Evolutionary conservation across 345 rosid genomes (phyloP).

Genomic region (Lepidium africanum): DNA sequence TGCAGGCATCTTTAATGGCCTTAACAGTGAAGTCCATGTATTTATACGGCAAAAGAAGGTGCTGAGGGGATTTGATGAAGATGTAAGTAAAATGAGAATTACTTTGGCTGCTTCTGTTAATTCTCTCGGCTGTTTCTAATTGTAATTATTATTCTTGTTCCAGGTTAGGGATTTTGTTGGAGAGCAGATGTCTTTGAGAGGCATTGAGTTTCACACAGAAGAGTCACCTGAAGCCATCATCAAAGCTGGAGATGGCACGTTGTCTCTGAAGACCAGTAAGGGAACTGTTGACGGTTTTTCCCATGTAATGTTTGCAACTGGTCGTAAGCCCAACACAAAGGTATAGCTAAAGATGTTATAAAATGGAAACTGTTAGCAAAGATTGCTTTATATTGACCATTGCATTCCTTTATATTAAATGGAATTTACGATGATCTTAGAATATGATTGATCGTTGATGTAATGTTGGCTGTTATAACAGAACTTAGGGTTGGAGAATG

Average conservation of each 20-base stretch:
- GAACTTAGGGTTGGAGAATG: slow-evolving; percentile 82
- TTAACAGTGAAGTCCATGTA: slow-evolving; percentile 77
- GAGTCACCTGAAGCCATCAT: slow-evolving; percentile 81
- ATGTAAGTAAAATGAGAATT: slow-evolving; percentile 35
- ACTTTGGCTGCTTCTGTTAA: background rate
- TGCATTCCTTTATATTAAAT: background rate
- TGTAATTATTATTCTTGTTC: background rate
- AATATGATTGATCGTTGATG: slow-evolving; percentile 13
- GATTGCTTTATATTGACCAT: background rate
- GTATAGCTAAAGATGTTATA: slow-evolving; percentile 28
- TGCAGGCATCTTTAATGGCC: slow-evolving; percentile 84
- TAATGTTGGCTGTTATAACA: slow-evolving; percentile 32
- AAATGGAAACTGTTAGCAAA: background rate
- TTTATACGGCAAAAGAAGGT: slow-evolving; percentile 92
- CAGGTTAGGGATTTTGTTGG: slow-evolving; percentile 86
- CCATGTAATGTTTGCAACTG: slow-evolving; percentile 96
- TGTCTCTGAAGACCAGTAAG: slow-evolving; percentile 76
- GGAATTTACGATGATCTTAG: background rate
- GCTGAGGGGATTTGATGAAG: slow-evolving; percentile 93
- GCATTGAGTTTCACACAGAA: slow-evolving; percentile 83
- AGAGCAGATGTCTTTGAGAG: slow-evolving; percentile 86
- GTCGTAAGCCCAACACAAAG: slow-evolving; percentile 88
- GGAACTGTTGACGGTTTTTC: slow-evolving; percentile 88
- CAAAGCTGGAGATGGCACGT: slow-evolving; percentile 68
- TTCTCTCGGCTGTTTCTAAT: background rate